Base-by-base conservation (phyloP, 2,329 filamentous ascomycete species). In the Pseudocercospora vitis region DNA sequence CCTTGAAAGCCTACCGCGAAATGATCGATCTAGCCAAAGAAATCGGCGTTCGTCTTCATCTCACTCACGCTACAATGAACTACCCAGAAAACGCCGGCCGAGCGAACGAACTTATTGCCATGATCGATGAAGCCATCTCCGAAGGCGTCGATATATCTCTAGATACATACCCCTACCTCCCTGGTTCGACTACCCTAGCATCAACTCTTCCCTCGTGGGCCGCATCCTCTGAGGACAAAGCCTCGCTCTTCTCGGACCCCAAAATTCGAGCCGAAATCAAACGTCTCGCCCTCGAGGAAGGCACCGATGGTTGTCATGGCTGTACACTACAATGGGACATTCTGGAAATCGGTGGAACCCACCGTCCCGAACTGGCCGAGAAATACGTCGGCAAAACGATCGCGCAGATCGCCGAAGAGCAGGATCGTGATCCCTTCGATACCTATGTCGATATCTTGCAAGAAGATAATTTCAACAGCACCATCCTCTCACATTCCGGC, bases 61-160 rank as follows among this genome's bases (percentile, higher is more conserved):
- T 67, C 7, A 65, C 64, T 14, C 64, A 67, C 51, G 64, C 64
- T 5, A 67, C 64, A 9, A 59, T 67, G 50, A 67, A 67, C 32
- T 65, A 63, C 32, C 58, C 59, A 1, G 63, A 65, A 50, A 67
- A 67, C 21, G 60, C 60, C 8, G 62, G 64, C 7, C 40, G 63
- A 28, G 63, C 64, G 9, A 55, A 60, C 9, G 64, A 67, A 49
- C 49, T 65, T 16, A 55, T 65, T 3, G 24, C 11, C 3, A 65
- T 65, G 61, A 61, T 67, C n/a, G 64, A 65, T 42, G 49, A 52
- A 33, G 63, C 59, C 9, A 49, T 63, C 6, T 52, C 40, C 5
- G 58, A 62, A n/a, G 64, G 64, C 2, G 29, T 63, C 1, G 54
- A 65, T 7, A 63, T 67, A 29, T 59, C 55, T 7, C 24, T 67